Percentiles rank a stretch among this genome's conserved stretches.
Evolutionary conservation across 495 filamentous ascomycete genomes (phyloP).

Genomic region (Xylaria castorea): DNA sequence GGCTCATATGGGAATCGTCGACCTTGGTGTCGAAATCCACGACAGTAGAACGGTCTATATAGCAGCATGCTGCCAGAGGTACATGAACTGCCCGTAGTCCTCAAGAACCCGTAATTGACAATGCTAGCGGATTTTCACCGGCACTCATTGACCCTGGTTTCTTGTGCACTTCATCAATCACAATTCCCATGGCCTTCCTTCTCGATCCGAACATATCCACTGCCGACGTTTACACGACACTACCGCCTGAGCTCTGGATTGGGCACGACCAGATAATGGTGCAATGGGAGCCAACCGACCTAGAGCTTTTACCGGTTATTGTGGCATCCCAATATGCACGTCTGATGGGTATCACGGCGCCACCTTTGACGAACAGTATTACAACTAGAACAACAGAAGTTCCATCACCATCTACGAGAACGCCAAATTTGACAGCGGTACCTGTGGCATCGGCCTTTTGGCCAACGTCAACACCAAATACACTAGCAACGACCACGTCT

Average conservation of each 20-base stretch:
- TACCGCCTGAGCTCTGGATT: conserved; percentile 34
- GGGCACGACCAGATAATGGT: conserved; percentile 35
- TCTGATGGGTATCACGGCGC: conserved; percentile 33
- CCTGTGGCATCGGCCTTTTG: neutral
- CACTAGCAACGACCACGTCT: neutral
- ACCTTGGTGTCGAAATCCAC: neutral
- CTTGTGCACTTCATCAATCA: conserved; percentile 34
- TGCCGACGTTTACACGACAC: conserved; percentile 36
- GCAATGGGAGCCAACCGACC: conserved; percentile 34
- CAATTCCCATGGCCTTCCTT: conserved; percentile 37
- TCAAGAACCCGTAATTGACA: neutral
- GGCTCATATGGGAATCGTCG: conserved; percentile 34
- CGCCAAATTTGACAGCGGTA: neutral
- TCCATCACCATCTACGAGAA: neutral
- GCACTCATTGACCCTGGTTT: conserved; percentile 18
- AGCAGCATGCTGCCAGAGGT: conserved; percentile 40
- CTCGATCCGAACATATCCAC: conserved; percentile 35
- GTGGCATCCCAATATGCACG: conserved; percentile 28
- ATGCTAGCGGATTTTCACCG: conserved; percentile 32
- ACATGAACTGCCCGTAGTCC: neutral
- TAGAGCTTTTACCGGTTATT: conserved; percentile 27
- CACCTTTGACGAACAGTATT: neutral
- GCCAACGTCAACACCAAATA: neutral
- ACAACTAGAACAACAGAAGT: neutral
- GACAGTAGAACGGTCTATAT: conserved; percentile 28